Evolutionary conservation across 441 rosid species (phyloP), one percentile per base, ranked within the genome.

Genomic region (Arabidopsis hybrid): DNA sequence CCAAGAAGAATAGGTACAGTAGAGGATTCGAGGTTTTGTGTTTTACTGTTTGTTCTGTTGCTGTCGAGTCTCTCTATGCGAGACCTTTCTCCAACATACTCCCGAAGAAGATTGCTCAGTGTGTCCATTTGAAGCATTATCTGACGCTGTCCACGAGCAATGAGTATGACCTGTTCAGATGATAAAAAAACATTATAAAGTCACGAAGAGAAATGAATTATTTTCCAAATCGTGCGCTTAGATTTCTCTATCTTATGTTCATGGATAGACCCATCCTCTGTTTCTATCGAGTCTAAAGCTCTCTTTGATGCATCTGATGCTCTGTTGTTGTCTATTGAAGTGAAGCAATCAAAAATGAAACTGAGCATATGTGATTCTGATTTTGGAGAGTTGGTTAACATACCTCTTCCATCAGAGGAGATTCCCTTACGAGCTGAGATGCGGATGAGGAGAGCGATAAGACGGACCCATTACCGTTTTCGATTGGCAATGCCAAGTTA

Each of bases 331-430:
- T 45, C 49, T 35, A 45, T n/a, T 35, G 8, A 34, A 13, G 55
- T 75, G 51, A 52, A 55, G 52, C 46, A 63, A 57, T 21, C 29
- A 21, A 36, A 35, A 56, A 63, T 21, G 39, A 49, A 42, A 47
- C 31, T 39, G 36, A 26, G 42, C 13, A 16, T 42, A 43, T 13
- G 38, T 62, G 40, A 65, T 72, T 71, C 36, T 51, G 70, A 62
- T 17, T 45, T 31, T 53, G 26, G 57, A 64, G 42, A 58, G 73
- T n/a, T 45, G 4, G 36, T 55, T 49, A 71, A 65, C 50, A 55
- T 91, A 92, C 99, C 98, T 95, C 99, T 69, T 91, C 99, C 92
- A 88, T 85, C 63, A 91, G 75, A 5, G 90, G 93, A 18, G 90
- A 77, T 73, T 95, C 99, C 79, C 89, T 84, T 45, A 86, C 87